phyloP scores from a whole-genome alignment of 2,329 filamentous ascomycete genomes.

The Neobulgaria alba region DNA sequence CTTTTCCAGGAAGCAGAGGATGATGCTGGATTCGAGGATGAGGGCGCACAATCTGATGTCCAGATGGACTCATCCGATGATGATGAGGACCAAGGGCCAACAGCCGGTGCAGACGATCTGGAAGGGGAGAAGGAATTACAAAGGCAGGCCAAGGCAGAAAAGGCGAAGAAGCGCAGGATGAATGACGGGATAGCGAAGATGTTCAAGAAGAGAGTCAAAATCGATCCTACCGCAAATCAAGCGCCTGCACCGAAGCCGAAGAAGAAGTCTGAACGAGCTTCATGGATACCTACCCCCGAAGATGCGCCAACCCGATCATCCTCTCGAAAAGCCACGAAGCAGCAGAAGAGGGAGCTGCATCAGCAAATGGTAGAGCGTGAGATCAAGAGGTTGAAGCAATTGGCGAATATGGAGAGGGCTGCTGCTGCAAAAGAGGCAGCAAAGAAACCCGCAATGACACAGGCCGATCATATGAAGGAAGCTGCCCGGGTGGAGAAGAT shows the following conservation, averaged over 20 bases:
- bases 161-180: conserved; percentile 72
- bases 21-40: conserved; percentile 62
- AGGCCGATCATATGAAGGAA: conserved; percentile 75
- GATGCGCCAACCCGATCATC: conserved; percentile 56
- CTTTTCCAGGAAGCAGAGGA: conserved; percentile 68
- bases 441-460: conserved; percentile 74
- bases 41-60: conserved; percentile 61
- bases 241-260: conserved; percentile 38
- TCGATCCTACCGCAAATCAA: conserved; percentile 43
- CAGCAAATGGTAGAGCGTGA: conserved; percentile 68
- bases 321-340: conserved; percentile 52
- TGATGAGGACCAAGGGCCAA: conserved; percentile 68
- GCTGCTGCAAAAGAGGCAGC: conserved; percentile 59
- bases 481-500: conserved; percentile 75
- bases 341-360: conserved; percentile 48
- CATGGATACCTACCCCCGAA: conserved; percentile 57
- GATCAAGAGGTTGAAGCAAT: conserved; percentile 59
- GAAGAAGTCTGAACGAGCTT: conserved; percentile 63
- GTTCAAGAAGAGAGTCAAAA: conserved; percentile 69
- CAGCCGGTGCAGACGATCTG: conserved; percentile 49
- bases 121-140: conserved; percentile 85
- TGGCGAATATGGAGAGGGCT: conserved; percentile 54
- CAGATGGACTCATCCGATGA: conserved; percentile 81
- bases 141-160: conserved; percentile 61
- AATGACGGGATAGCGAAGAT: conserved; percentile 64